These are phyloP conservation scores for Selenicereus undatus DNA, from an alignment of 148 eudicot genomes.

Conservation along the genomic window DNA sequence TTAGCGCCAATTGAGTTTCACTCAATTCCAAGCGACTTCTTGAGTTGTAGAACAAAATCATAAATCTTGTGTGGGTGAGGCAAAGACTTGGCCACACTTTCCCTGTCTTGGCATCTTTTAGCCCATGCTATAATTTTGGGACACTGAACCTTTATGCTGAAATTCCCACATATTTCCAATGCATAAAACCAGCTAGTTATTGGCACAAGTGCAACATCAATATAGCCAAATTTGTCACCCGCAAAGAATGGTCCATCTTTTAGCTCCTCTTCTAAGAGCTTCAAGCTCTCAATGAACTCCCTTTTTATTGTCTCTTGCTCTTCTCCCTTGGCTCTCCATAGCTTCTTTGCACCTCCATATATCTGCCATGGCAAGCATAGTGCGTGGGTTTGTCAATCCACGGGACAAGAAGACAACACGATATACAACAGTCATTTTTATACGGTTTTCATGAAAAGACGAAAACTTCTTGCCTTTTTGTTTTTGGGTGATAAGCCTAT, in stretches of 20 bases:
- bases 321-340: neutral
- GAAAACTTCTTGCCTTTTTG: no score
- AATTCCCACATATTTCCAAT: neutral
- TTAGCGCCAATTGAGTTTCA: neutral
- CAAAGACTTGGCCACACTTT: neutral
- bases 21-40: neutral
- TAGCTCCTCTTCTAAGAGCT: neutral
- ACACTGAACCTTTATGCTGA: neutral
- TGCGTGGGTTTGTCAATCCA: neutral
- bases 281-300: neutral
- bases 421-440: no score
- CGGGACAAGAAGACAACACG: no score
- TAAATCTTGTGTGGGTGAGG: neutral
- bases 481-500: no score
- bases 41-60: neutral
- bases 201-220: neutral
- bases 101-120: neutral
- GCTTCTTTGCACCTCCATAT: neutral
- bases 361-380: neutral
- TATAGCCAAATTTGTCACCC: neutral
- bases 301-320: neutral
- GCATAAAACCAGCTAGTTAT: neutral
- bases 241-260: neutral
- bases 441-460: no score
- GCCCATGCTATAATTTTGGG: neutral